Percentiles rank a stretch among this genome's conserved stretches.
Evolutionary conservation across 2,329 filamentous ascomycete species (phyloP).

Genomic region (Zymoseptoria tritici): DNA sequence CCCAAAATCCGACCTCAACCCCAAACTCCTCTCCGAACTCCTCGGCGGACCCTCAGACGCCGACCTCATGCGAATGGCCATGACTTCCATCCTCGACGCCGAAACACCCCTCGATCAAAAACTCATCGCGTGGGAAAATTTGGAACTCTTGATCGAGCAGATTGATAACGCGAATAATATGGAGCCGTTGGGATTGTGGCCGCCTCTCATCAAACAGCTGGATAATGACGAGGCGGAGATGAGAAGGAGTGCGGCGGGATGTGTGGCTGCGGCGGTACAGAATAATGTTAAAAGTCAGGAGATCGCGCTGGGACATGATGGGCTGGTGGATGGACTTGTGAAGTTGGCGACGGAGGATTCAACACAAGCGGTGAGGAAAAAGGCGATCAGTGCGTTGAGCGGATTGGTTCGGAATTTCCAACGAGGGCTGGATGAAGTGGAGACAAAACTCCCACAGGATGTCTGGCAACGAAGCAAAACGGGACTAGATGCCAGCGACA

Average conservation of each 20-base stretch:
- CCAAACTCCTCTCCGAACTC: constrained; percentile 64
- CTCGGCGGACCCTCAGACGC: constrained; percentile 83
- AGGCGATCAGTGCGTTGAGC: constrained; percentile 83
- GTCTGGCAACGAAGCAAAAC: constrained; percentile 44
- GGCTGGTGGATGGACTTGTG: constrained; percentile 64
- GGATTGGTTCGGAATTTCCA: constrained; percentile 84
- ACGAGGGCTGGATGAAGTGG: constrained; percentile 56
- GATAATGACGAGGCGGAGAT: constrained; percentile 62
- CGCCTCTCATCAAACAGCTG: constrained; percentile 65
- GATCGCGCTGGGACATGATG: constrained; percentile 49
- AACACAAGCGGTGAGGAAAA: constrained; percentile 62
- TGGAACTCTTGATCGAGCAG: constrained; percentile 84
- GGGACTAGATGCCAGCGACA: constrained; percentile 72
- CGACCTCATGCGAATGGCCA: constrained; percentile 80
- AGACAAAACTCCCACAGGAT: constrained; percentile 60
- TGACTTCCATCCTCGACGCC: constrained; percentile 62
- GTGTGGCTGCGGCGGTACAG: constrained; percentile 87
- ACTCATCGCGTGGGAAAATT: constrained; percentile 83
- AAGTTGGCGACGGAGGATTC: constrained; percentile 55
- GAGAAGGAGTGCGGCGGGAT: constrained; percentile 85
- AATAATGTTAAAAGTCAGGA: constrained; percentile 88
- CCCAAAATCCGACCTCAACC: constrained; percentile 47
- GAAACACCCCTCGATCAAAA: constrained; percentile 66
- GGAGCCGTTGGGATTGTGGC: constrained; percentile 70
- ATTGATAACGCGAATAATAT: constrained; percentile 98